phyloP scores from a whole-genome alignment of 176 grass and related monocot genomes.

The Oryza coarctata region DNA sequence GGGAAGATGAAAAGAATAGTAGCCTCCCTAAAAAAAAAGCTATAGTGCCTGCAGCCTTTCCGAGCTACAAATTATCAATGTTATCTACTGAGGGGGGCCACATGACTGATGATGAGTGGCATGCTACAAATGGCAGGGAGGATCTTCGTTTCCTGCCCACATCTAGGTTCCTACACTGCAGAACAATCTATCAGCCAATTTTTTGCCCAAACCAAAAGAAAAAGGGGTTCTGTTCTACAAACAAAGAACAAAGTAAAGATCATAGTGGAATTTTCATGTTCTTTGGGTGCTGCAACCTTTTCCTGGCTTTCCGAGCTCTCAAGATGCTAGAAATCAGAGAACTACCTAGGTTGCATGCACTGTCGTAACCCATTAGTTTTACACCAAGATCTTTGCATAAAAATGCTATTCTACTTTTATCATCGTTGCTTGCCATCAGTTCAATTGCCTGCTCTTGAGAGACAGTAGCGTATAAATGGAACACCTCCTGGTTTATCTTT shows the following conservation, averaged over 20 bases:
- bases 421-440: constrained; percentile 44
- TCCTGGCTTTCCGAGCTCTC: constrained; percentile 46
- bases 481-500: constrained; percentile 17
- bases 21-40: background rate
- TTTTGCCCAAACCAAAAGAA: constrained; percentile 1
- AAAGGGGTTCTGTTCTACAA: constrained; percentile 8
- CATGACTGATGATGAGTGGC: background rate
- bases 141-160: background rate
- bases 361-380: constrained; percentile 75
- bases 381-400: constrained; percentile 62
- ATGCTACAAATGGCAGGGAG: background rate
- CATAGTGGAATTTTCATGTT: constrained; percentile 32
- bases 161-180: background rate
- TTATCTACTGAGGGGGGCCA: background rate
- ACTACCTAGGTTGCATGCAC: constrained; percentile 38
- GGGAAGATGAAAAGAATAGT: background rate
- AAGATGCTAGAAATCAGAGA: constrained; percentile 68
- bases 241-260: background rate
- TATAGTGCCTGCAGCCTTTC: background rate
- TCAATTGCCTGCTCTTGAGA: constrained; percentile 53
- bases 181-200: background rate
- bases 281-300: constrained; percentile 36
- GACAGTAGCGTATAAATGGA: constrained; percentile 62
- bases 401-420: constrained; percentile 51
- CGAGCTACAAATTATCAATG: background rate